Evolutionary conservation across 495 filamentous ascomycete genomes (phyloP), one percentile per base, ranked within the genome.

Genomic region (Lasiosphaeria miniovina): DNA sequence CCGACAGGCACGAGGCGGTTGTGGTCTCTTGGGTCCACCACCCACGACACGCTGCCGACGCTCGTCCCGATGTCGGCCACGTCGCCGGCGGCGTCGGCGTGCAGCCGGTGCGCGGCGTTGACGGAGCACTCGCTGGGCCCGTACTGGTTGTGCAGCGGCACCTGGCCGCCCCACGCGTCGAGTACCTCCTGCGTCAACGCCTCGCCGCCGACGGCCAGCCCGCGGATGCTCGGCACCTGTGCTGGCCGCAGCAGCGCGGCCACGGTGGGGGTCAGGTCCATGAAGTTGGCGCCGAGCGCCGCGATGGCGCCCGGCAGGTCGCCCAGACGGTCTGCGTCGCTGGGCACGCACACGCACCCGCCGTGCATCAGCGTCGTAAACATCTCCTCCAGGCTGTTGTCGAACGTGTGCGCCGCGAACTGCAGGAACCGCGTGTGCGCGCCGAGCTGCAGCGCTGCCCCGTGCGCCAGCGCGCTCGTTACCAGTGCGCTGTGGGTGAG

Each of bases 1-100:
- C 91, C 91, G 8, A 87, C 77, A 11, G 89, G 71, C 4, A 87
- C 82, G 1, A 88, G 82, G 1, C 74, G 10, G 79, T 84, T 5
- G 73, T 79, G 49, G 82, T 86, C 10, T 67, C 70, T 17, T 85
- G 75, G 55, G 87, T 88, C 71, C 75, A 90, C 38, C 79, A 86
- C 17, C 86, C 86, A 59, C 0, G 58, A 48, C 3, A 64, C 46
- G 49, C 63, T 58, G 2, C 63, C 53, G 3, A 69, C 60, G 15
- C 54, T 48, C 0, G 46, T 57, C 3, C 68, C 70, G 17, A 72
- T 64, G 36, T 64, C 65, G 17, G 45, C 57, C 1, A 56, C 49
- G 2, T 65, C 60, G n/a, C 61, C 61, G 0, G 46, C 9, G 1
- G 53, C 33, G 10, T 52, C 54, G 0, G 54, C 38, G 6, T 62